phyloP scores from a whole-genome alignment of 2,329 filamentous ascomycete species.

The Diaporthe vexans region DNA sequence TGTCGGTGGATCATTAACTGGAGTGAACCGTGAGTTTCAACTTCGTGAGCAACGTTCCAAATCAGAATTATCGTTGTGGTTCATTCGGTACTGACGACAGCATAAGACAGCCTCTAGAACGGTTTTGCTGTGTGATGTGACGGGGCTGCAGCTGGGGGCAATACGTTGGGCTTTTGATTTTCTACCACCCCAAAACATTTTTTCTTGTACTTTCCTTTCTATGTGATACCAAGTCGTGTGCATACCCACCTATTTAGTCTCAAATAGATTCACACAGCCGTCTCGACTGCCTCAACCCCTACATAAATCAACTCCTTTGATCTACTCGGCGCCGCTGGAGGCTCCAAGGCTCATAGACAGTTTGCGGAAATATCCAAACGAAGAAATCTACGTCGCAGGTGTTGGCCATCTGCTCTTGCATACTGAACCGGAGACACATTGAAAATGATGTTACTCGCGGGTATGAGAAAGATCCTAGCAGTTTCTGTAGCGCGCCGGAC shows the following conservation, averaged over 20 bases:
- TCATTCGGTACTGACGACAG: conserved; percentile 72
- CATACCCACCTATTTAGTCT: conserved; percentile 4
- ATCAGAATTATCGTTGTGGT: neutral
- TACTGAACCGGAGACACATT: neutral
- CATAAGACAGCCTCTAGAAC: conserved; percentile 19
- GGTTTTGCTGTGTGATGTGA: conserved; percentile 31
- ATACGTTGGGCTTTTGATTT: neutral
- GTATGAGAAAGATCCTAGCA: neutral
- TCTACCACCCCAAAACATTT: neutral
- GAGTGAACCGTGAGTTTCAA: conserved; percentile 58
- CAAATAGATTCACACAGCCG: neutral
- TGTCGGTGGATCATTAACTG: conserved; percentile 83
- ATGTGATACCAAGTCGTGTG: conserved; percentile 21
- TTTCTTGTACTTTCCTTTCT: conserved; percentile 24
- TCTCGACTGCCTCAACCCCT: neutral
- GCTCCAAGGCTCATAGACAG: too few relatives aligned
- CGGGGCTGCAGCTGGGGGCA: neutral
- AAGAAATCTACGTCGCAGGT: neutral
- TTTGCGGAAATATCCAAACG: neutral
- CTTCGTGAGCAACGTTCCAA: conserved; percentile 1
- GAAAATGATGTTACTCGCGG: neutral
- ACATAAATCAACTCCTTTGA: neutral
- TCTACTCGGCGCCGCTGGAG: neutral
- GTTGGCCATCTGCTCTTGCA: neutral
- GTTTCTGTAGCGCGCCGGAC: too few relatives aligned